Conservation (phyloP, 1,139 yeast genomes). For the Wickerhamiella infanticola region DNA sequence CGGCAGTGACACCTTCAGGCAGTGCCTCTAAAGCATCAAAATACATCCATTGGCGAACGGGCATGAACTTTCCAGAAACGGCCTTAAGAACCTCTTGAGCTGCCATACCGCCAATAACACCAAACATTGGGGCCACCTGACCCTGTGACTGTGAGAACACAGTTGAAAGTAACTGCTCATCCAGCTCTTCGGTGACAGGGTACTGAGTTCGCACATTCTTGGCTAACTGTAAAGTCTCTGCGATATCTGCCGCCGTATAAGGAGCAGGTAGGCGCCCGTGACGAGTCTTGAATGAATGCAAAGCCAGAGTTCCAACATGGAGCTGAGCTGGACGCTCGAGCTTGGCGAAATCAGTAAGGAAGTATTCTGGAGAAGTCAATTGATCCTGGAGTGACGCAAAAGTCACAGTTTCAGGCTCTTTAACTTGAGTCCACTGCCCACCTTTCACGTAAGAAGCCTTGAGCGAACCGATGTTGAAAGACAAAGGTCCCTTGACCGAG, state of each 20-base stretch:
- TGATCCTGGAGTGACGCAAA: conserved; percentile 56
- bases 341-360: conserved; percentile 80
- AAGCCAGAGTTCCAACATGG: conserved; percentile 84
- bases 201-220: conserved; percentile 43
- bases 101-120: conserved; percentile 83
- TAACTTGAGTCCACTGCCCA: conserved; percentile 85
- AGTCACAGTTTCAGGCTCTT: conserved; percentile 50
- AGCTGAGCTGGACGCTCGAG: conserved; percentile 82
- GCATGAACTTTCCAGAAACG: conserved; percentile 84
- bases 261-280: conserved; percentile 68
- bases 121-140: conserved; percentile 79
- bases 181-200: conserved; percentile 47
- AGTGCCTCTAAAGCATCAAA: conserved; percentile 86
- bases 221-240: conserved; percentile 46
- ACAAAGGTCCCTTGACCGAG: conserved; percentile 84
- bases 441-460: conserved; percentile 63
- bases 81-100: conserved; percentile 97
- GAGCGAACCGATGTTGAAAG: conserved; percentile 52
- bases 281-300: conserved; percentile 53
- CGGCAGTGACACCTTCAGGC: conserved; percentile 45
- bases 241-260: conserved; percentile 58
- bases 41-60: conserved; percentile 80
- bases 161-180: conserved; percentile 53
- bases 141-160: conserved; percentile 79
- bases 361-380: conserved; percentile 59